Evolutionary conservation across 352 stramenopile genomes (phyloP).

Genomic region (Globisporangium abappressorium): DNA sequence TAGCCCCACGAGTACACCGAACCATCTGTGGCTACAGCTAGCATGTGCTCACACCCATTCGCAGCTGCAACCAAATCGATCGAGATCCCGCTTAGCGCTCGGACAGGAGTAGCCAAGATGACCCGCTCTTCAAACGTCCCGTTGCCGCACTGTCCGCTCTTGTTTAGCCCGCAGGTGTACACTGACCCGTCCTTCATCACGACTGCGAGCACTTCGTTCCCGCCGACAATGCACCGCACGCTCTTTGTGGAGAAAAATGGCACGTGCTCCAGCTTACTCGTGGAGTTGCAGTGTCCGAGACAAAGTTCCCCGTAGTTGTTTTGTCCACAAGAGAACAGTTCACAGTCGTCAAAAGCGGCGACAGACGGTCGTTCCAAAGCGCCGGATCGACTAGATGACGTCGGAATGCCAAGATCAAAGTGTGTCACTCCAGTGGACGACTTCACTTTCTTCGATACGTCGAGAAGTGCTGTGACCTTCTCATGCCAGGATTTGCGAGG

Average conservation of each 20-base stretch:
- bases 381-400: neutral
- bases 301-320: slow-evolving; percentile 90
- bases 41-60: slow-evolving; percentile 87
- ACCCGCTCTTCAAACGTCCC: slow-evolving; percentile 86
- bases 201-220: slow-evolving; percentile 84
- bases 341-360: slow-evolving; percentile 71
- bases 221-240: slow-evolving; percentile 64
- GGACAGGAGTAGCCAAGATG: slow-evolving; percentile 70
- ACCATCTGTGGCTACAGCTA: slow-evolving; percentile 73
- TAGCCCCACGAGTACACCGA: slow-evolving; percentile 86
- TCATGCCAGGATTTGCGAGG: slow-evolving; percentile 50
- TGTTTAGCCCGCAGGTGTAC: slow-evolving; percentile 85
- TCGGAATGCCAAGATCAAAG: neutral
- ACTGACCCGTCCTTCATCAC: slow-evolving; percentile 82
- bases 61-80: slow-evolving; percentile 75
- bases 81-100: slow-evolving; percentile 51
- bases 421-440: neutral
- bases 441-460: slow-evolving; percentile 37
- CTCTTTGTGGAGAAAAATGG: slow-evolving; percentile 82
- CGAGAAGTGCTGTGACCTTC: slow-evolving; percentile 40
- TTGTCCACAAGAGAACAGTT: slow-evolving; percentile 86
- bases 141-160: slow-evolving; percentile 86
- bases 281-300: slow-evolving; percentile 84
- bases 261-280: slow-evolving; percentile 82
- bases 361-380: slow-evolving; percentile 14